These are phyloP conservation scores for Hemileccinum rubropunctum DNA, from an alignment of 768 basidiomycete genomes.

Conservation along the genomic window DNA sequence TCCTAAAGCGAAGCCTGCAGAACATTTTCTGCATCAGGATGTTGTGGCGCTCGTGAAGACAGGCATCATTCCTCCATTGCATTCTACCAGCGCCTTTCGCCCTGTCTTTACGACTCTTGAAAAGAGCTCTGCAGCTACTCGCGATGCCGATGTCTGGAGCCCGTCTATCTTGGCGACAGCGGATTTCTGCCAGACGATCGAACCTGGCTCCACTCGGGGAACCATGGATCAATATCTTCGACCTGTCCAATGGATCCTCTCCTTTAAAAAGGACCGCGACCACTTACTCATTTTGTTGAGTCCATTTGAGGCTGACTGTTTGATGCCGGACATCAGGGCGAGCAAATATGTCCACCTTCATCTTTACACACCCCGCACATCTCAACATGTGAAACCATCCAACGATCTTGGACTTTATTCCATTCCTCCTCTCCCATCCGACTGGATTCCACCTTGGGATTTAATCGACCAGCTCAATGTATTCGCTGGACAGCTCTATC, in stretches of 20 bases:
- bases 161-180: not conserved
- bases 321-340: not conserved
- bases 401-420: not conserved
- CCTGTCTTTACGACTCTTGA: not conserved
- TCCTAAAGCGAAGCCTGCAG: not conserved
- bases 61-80: not conserved
- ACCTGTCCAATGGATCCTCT: constrained; percentile 2
- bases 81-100: not conserved
- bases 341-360: constrained; percentile 2
- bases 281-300: not conserved
- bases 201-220: not conserved
- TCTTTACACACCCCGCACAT: not conserved
- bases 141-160: not conserved
- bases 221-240: not conserved
- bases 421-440: not conserved
- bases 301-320: not conserved
- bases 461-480: constrained; percentile 2
- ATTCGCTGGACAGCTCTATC: constrained; percentile 29
- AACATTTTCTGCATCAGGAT: constrained; percentile 2
- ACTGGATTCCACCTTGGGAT: not conserved
- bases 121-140: not conserved
- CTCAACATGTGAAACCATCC: not conserved
- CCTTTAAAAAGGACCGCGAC: not conserved
- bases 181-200: not conserved
- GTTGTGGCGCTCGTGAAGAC: not conserved